Conservation (phyloP, 2,329 filamentous ascomycete species). For the Dothistroma pini region DNA sequence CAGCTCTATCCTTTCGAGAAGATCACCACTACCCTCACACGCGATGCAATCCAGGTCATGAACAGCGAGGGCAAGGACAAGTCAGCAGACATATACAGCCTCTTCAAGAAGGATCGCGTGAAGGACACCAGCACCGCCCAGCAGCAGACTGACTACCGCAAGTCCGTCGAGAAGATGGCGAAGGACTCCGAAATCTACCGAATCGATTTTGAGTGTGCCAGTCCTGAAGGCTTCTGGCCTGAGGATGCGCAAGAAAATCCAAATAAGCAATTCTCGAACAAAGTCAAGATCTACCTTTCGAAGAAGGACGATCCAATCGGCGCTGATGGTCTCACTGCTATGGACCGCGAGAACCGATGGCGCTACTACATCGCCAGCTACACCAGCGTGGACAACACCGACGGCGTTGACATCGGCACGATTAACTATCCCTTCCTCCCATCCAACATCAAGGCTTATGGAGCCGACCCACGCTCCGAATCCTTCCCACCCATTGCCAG, state of each 20-base stretch:
- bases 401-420: conserved; percentile 34
- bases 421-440: conserved; percentile 40
- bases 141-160: conserved; percentile 83
- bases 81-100: conserved; percentile 81
- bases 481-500: conserved; percentile 15
- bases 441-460: conserved; percentile 38
- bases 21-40: conserved; percentile 74
- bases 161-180: conserved; percentile 86
- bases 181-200: conserved; percentile 92
- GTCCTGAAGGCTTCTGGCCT: not conserved
- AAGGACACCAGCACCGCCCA: conserved; percentile 85
- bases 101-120: conserved; percentile 78
- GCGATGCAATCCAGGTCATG: conserved; percentile 78
- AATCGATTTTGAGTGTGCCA: conserved; percentile 75
- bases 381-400: conserved; percentile 80
- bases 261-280: conserved; percentile 62
- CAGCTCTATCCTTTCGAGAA: conserved; percentile 91
- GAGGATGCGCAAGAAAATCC: not conserved
- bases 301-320: conserved; percentile 73
- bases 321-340: conserved; percentile 62
- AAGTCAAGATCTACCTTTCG: conserved; percentile 75
- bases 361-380: conserved; percentile 94
- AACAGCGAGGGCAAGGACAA: conserved; percentile 87
- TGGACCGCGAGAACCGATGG: conserved; percentile 61
- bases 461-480: conserved; percentile 30